phyloP scores from a whole-genome alignment of 441 rosid genomes.

The Eugenia klotzschiana region DNA sequence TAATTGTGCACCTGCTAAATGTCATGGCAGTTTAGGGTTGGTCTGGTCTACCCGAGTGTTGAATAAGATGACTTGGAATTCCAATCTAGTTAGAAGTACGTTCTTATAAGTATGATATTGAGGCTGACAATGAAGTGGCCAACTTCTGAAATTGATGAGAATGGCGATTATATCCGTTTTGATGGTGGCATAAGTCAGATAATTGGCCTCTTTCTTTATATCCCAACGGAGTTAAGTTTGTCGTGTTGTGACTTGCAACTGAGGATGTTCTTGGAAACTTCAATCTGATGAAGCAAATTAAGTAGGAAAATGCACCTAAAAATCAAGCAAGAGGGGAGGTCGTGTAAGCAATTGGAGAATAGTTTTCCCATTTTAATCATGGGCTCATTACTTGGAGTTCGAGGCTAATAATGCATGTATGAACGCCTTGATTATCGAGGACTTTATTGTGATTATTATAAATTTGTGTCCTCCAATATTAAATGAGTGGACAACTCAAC shows the following conservation, averaged over 20 bases:
- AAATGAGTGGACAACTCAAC: neutral
- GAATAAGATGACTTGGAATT: neutral
- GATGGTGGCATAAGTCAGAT: neutral
- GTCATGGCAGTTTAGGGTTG: neutral
- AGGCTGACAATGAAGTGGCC: neutral
- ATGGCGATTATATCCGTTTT: neutral
- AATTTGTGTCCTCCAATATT: neutral
- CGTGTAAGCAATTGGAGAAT: neutral
- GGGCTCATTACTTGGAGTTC: neutral
- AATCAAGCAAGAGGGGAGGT: neutral
- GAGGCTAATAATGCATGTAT: neutral
- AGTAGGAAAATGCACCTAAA: neutral
- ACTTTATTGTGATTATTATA: neutral
- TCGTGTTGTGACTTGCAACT: neutral
- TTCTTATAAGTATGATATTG: neutral
- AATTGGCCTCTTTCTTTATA: neutral
- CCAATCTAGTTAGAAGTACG: too few species aligned
- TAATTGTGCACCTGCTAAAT: neutral
- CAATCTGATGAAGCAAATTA: neutral
- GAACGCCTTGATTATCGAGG: neutral
- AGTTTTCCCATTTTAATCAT: neutral
- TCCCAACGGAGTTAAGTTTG: neutral
- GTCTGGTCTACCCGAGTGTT: neutral
- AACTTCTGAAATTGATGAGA: neutral
- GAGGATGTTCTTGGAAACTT: neutral